Evolutionary conservation across 108 stramenopile species (phyloP).

Genomic region (Cyclotella distinguenda): DNA sequence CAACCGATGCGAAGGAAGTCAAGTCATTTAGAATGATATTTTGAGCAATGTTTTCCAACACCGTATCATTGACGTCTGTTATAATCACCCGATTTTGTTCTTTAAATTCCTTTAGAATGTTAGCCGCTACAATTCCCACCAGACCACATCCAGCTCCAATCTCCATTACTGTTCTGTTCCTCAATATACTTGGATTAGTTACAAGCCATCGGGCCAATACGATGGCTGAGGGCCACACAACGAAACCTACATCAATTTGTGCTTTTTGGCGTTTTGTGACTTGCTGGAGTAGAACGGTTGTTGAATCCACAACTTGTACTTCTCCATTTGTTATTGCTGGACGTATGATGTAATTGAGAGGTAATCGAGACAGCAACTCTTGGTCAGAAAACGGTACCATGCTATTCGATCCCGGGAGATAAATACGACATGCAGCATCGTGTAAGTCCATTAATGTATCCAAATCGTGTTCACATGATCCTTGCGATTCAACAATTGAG

Average conservation of each 20-base stretch:
- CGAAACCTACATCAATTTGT: slow-evolving; percentile 85
- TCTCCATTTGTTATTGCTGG: slow-evolving; percentile 6
- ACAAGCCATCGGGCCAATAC: slow-evolving; percentile 70
- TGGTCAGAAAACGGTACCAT: slow-evolving; percentile 53
- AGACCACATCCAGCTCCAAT: slow-evolving; percentile 81
- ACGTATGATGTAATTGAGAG: slow-evolving; percentile 50
- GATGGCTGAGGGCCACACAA: slow-evolving; percentile 88
- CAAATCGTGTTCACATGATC: slow-evolving; percentile 47
- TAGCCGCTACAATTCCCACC: slow-evolving; percentile 67
- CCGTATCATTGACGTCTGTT: slow-evolving; percentile 74
- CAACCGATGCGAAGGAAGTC: slow-evolving; percentile 33
- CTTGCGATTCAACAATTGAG: slow-evolving; percentile 23
- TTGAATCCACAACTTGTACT: not conserved
- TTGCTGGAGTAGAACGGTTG: slow-evolving; percentile 66
- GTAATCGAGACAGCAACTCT: slow-evolving; percentile 59
- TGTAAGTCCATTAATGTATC: slow-evolving; percentile 74
- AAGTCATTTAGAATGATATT: slow-evolving; percentile 56
- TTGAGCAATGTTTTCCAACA: slow-evolving; percentile 65
- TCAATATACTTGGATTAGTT: slow-evolving; percentile 42
- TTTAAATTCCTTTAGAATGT: not conserved
- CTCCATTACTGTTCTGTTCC: slow-evolving; percentile 49
- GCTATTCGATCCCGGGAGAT: slow-evolving; percentile 24
- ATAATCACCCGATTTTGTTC: slow-evolving; percentile 38
- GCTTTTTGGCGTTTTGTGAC: slow-evolving; percentile 69
- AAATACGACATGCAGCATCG: slow-evolving; percentile 72